Percentiles rank a stretch among this genome's conserved stretches.
phyloP scores from a whole-genome alignment of 495 filamentous ascomycete genomes.

The Pseudoneurospora amorphoporcata region DNA sequence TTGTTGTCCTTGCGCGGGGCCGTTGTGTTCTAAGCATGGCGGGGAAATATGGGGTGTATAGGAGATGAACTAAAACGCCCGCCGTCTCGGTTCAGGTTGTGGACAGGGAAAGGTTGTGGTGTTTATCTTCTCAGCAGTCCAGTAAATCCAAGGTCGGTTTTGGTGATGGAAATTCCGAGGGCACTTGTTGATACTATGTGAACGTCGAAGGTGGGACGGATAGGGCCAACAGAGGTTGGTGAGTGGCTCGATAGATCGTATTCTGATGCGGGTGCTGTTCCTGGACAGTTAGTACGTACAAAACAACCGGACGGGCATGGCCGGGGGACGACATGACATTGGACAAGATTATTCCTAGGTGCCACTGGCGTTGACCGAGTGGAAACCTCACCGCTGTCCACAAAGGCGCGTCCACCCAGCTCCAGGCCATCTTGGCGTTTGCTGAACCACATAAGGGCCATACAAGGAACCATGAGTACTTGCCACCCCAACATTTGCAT shows the following conservation, averaged over 20 bases:
- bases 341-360: background rate
- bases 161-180: background rate
- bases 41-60: background rate
- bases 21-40: background rate
- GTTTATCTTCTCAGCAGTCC: background rate
- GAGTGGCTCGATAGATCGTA: background rate
- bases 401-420: background rate
- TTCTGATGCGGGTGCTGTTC: background rate
- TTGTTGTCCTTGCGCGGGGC: background rate
- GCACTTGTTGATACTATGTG: background rate
- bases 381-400: background rate
- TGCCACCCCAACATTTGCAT: background rate
- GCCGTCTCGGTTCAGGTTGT: background rate
- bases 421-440: background rate
- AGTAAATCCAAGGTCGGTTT: background rate
- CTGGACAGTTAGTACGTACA: background rate
- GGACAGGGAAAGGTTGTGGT: background rate
- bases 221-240: background rate
- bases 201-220: background rate
- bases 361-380: background rate
- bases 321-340: background rate
- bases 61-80: background rate
- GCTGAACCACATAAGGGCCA: background rate
- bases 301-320: background rate
- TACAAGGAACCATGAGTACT: background rate